Base-by-base conservation (phyloP, 1,284 basidiomycete species). In the Rhodofomes roseus region DNA sequence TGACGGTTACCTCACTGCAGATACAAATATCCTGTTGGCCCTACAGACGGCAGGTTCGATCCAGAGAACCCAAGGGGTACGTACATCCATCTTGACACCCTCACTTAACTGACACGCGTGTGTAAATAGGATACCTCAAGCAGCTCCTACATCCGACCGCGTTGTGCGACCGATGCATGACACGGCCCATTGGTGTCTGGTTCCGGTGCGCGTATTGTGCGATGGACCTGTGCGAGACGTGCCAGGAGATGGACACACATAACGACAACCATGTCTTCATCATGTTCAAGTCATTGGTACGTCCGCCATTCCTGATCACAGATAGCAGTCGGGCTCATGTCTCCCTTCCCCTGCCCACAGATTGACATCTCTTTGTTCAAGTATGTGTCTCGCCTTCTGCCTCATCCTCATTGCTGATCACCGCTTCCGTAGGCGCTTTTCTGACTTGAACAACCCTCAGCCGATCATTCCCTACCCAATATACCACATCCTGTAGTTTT, bases 161-260 rank as follows among this genome's bases (percentile, higher is more conserved):
- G 16, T 72, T 90, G 11, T 93, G 91, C 64, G 92, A 93, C 72
- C 80, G 84, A 53, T 92, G 91, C 70, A 84, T 92, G 80, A 79
- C 76, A 25, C 78, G 75, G 39, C 94, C 96, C 61, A 74, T 79
- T 25, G 94, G 94, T 8, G 83, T 85, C 63, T 96, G 94, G 94
- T 90, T 90, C 73, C 83, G 90, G 64, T 96, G 94, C 69, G 92
- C 85, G 2, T 93, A 93, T 70, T 96, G 94, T 69, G 81, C 83
- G 4, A 86, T 82, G 63, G 93, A 95, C 71, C 77, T 95, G 20
- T 95, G 93, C 73, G 84, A 86, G 57, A 81, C 81, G 36, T 95
- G 93, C 63, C 89, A 94, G 70, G 79, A 76, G 59, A 75, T 91
- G 31, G 91, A 92, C 65, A 89, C 88, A 44, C 93, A 96, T 69